These are phyloP conservation scores for Cylindrotheca closterium DNA, from an alignment of 108 stramenopile species.

Conservation along the genomic window DNA sequence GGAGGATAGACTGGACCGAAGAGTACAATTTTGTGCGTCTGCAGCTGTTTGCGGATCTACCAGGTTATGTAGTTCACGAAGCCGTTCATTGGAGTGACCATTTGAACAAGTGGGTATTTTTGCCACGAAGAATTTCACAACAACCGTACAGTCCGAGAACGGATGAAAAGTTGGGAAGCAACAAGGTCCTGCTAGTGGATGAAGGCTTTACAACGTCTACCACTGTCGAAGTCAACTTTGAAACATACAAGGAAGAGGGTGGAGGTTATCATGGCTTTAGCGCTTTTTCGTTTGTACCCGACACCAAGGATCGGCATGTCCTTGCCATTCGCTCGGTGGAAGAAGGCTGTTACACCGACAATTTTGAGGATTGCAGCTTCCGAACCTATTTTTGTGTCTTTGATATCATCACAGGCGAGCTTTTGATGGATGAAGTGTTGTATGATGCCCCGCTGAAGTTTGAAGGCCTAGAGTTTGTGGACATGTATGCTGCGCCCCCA, in stretches of 20 bases:
- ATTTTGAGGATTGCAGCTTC: conserved; percentile 75
- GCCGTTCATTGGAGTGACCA: conserved; percentile 86
- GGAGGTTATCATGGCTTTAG: conserved; percentile 92
- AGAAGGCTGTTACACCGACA: conserved; percentile 81
- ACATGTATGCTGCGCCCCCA: conserved; percentile 60
- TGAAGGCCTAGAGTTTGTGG: conserved; percentile 93
- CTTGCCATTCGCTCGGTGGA: conserved; percentile 90
- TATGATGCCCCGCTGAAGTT: conserved; percentile 80
- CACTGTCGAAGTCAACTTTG: conserved; percentile 60
- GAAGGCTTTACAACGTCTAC: conserved; percentile 64
- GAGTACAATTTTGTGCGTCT: conserved; percentile 82
- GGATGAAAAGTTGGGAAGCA: conserved; percentile 87
- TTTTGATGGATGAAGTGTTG: conserved; percentile 87
- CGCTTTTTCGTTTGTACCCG: conserved; percentile 93
- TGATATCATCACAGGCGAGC: conserved; percentile 84
- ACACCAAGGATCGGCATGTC: conserved; percentile 80
- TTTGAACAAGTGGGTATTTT: conserved; percentile 90
- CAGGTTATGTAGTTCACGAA: conserved; percentile 93
- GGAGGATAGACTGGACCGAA: conserved; percentile 77
- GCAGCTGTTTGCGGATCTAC: conserved; percentile 61
- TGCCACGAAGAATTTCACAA: conserved; percentile 86
- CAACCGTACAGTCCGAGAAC: conserved; percentile 82
- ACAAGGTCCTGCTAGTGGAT: conserved; percentile 85
- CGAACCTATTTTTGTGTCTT: conserved; percentile 90
- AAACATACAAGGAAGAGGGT: conserved; percentile 21